Base-by-base conservation (phyloP, 768 basidiomycete genomes). In the Leccinellum rugosiceps region DNA sequence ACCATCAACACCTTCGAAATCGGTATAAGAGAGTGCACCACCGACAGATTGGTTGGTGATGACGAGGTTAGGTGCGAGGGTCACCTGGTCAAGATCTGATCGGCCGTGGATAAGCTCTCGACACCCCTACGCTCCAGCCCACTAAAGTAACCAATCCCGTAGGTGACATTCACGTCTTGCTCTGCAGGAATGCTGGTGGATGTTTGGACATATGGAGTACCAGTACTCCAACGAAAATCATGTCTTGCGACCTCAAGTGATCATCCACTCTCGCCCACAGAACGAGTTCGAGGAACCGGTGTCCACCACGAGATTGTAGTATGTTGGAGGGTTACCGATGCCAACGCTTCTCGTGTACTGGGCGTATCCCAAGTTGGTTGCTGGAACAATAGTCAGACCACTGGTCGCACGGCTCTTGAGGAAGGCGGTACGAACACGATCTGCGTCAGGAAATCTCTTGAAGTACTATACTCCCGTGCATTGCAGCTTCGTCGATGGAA, bases 121-220 rank as follows among this genome's bases (percentile, higher is more conserved):
- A 34, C 3, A 14, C 9, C 55, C 34, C 21, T 34, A 67, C 66
- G 80, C 59, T 78, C 78, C 32, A 66, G 66, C 23, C 79, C 77
- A 68, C 41, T 46, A 43, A 71, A 57, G 51, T 45, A 54, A 14
- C 58, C 68, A 1, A 1, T 0, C 2, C 66, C 62, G 48, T 64
- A 69, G 9, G 48, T 57, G 11, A 62, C 53, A 8, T 28, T 59
- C 26, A 69, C 55, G 5, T 21, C 5, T 32, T 66, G 25, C 3
- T 67, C 70, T 15, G 71, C 73, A 25, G 65, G 53, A 17, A 61
- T 55, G 50, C 68, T 68, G 2, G 65, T 69, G 19, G 56, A 50
- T 11, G 68, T 71, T 19, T 46, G 61, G 34, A 58, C 52, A 44
- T 66, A 72, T 30, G 47, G 32, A 8, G 6, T 62, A 10, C 59